A percentile compares a stretch with the other conserved stretches of the same genome.
phyloP scores from a whole-genome alignment of 345 rosid genomes.

The Noccaea bulbosa region DNA sequence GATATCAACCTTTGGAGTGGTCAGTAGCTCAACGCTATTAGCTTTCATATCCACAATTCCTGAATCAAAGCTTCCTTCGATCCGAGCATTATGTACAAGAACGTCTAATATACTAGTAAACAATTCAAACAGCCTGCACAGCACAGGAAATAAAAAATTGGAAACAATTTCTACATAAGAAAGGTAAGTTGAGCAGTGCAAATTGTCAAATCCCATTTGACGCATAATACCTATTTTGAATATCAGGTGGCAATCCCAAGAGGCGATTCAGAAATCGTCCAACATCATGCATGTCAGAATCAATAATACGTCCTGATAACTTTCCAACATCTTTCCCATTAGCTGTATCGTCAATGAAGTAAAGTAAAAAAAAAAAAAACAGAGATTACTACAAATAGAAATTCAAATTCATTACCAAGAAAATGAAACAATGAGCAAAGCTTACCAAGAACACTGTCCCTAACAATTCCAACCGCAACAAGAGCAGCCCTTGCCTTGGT shows the following conservation, averaged over 20 bases:
- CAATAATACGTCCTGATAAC: slow-evolving; percentile 91
- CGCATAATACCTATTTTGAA: slow-evolving; percentile 76
- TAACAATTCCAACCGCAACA: slow-evolving; percentile 95
- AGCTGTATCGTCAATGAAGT: slow-evolving; percentile 51
- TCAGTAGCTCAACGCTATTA: slow-evolving; percentile 73
- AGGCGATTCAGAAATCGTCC: slow-evolving; percentile 96
- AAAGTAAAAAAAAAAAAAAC: neutral
- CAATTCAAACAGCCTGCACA: slow-evolving; percentile 85
- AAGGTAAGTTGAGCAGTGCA: neutral
- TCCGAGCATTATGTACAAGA: slow-evolving; percentile 90
- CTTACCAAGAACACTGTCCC: slow-evolving; percentile 83
- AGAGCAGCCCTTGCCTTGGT: slow-evolving; percentile 94
- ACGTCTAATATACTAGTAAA: slow-evolving; percentile 87
- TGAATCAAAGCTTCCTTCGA: slow-evolving; percentile 92
- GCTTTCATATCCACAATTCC: slow-evolving; percentile 98
- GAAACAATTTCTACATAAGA: slow-evolving; percentile 15
- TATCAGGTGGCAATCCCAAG: slow-evolving; percentile 93
- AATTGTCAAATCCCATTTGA: slow-evolving; percentile 4
- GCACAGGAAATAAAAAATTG: slow-evolving; percentile 29
- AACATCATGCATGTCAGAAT: slow-evolving; percentile 98
- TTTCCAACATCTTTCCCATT: slow-evolving; percentile 84
- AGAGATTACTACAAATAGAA: slow-evolving; percentile 12
- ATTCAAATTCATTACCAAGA: neutral
- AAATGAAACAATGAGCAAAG: slow-evolving; percentile 24
- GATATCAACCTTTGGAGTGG: slow-evolving; percentile 74